These are phyloP conservation scores for Sordaria brevicollis DNA, from an alignment of 495 filamentous ascomycete species.

Conservation along the genomic window DNA sequence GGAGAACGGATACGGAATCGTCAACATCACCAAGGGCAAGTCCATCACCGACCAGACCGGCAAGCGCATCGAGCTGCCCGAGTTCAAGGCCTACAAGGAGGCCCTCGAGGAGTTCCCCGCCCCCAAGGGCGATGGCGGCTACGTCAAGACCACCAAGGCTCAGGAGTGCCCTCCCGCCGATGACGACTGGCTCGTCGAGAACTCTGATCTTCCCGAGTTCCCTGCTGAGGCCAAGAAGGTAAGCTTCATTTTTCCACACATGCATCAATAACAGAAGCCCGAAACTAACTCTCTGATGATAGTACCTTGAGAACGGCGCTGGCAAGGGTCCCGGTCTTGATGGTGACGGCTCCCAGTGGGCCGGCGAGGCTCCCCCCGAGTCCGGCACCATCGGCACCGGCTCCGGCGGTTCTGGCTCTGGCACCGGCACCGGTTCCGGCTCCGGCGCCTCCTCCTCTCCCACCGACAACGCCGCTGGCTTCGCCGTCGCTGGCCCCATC, in stretches of 20 bases:
- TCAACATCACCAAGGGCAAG: conserved; percentile 52
- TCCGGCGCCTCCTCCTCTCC: conserved; percentile 37
- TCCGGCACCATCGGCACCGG: no score
- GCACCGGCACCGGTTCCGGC: conserved; percentile 40
- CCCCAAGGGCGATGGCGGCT: conserved; percentile 68
- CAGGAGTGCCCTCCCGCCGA: conserved; percentile 61
- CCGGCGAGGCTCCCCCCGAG: conserved; percentile 43
- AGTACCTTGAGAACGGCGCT: conserved; percentile 65
- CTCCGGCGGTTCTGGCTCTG: not conserved
- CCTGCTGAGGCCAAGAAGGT: conserved; percentile 51
- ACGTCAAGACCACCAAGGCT: conserved; percentile 54
- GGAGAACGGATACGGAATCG: conserved; percentile 68
- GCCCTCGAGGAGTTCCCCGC: conserved; percentile 52
- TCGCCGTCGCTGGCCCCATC: conserved; percentile 33
- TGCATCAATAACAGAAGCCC: not conserved
- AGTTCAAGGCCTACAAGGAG: conserved; percentile 54
- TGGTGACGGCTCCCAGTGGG: conserved; percentile 63
- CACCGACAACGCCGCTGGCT: conserved; percentile 22
- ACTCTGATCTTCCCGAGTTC: conserved; percentile 59
- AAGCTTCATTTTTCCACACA: not conserved
- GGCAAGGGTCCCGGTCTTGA: conserved; percentile 63
- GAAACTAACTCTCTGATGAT: conserved; percentile 3
- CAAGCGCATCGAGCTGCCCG: conserved; percentile 20
- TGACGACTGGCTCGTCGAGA: conserved; percentile 62
- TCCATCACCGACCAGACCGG: conserved; percentile 28